Evolutionary conservation across 352 stramenopile genomes (phyloP), one percentile per base, ranked within the genome.

Genomic region (Phytophthora uliginosa): DNA sequence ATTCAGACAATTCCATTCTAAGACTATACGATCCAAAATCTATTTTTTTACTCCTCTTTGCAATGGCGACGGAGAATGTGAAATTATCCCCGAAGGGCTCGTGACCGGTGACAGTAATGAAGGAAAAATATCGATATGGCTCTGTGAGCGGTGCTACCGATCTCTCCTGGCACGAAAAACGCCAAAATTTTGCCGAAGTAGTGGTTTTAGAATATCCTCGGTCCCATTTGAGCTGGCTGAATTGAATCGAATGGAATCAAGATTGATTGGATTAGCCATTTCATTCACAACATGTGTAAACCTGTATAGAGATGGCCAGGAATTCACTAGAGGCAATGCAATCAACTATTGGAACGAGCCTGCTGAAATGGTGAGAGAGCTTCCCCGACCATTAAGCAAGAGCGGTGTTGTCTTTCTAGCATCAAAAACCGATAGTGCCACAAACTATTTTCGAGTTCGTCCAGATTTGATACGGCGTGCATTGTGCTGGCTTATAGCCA

Each of bases 401-500:
- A 13, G 51, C 28, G 28, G 51, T 18, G 26, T 58, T 42, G 51
- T 58, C 0, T 40, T 58, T 24, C 26, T 42, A 42, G 51, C 26
- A 13, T 58, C 51, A 58, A 58, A 58, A 42, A 17, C 24, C 1
- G 28, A 58, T 22, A 58, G 13, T 10, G 51, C 28, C 13, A 58
- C 51, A 58, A 58, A 40, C 51, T 58, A 58, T 17, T 58, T 58
- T 58, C 51, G 50, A 38, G 48, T 58, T 10, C 42, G 63, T 7
- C 53, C 63, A 3, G 33, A 54, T 28, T 24, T 64, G 20, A 42
- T 70, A 26, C 53, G 63, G 7, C 53, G 42, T 22, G 53, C 63
- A 52, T 58, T 63, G n/a, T 4, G 10, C 5, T 69, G 63, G 63
- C 34, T 69, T 12, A 69, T 69, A 26, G 7, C 10, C 4, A 59